Evolutionary conservation across 805 yeast genomes (phyloP).

Genomic region (Candida namnaoensis): DNA sequence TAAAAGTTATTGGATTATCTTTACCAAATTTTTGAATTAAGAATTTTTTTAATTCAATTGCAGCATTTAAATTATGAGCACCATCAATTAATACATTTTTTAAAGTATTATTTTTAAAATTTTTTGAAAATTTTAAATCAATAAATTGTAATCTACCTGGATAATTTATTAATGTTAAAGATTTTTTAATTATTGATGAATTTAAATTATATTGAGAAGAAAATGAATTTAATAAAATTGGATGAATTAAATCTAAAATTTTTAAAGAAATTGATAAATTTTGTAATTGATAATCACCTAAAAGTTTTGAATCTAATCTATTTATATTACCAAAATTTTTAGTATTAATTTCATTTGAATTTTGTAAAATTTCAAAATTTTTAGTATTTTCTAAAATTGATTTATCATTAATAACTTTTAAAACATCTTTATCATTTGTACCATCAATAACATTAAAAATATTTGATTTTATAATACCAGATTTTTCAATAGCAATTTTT

Average conservation of each 20-base stretch:
- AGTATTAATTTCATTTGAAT: constrained; percentile 11
- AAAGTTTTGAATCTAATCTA: constrained; percentile 40
- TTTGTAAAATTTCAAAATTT: constrained; percentile 11
- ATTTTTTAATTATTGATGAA: constrained; percentile 33
- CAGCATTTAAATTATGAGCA: constrained; percentile 87
- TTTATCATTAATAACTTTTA: constrained; percentile 32
- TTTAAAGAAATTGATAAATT: constrained; percentile 64
- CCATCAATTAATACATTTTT: constrained; percentile 62
- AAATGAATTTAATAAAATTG: constrained; percentile 14
- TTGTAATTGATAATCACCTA: constrained; percentile 64
- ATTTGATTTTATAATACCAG: constrained; percentile 67
- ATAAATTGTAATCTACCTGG: constrained; percentile 76
- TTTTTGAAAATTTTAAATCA: constrained; percentile 17
- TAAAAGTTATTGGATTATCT: constrained; percentile 29
- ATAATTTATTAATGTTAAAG: constrained; percentile 59
- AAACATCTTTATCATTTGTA: constrained; percentile 43
- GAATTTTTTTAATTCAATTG: constrained; percentile 56
- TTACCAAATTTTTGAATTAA: constrained; percentile 23
- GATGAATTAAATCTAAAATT: constrained; percentile 32
- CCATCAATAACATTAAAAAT: constrained; percentile 65
- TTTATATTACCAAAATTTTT: constrained; percentile 17
- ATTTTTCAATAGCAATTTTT: constrained; percentile 72
- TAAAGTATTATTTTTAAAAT: constrained; percentile 13
- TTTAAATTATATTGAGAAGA: constrained; percentile 9
- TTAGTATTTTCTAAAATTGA: constrained; percentile 26